Evolutionary conservation across 306 rosid genomes (phyloP).

Genomic region (cucumber (Cucumis sativus)): Cucumber_9930_V3 NC_026660.2:22427001-22427500

Average conservation of each 20-base stretch:
- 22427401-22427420: background rate
- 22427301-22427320: background rate
- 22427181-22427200: background rate
- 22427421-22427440: background rate
- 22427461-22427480: conserved; percentile 79
- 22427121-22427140: background rate
- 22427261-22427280: background rate
- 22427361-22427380: background rate
- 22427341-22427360: background rate
- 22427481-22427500: conserved; percentile 70
- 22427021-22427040: background rate
- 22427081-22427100: background rate
- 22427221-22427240: background rate
- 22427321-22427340: background rate
- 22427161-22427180: background rate
- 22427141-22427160: background rate
- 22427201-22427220: background rate
- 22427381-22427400: background rate
- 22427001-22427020: background rate
- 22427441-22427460: conserved; percentile 76
- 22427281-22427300: background rate
- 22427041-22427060: background rate
- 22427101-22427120: background rate
- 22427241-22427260: background rate
- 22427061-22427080: background rate